Evolutionary conservation across 1,139 yeast genomes (phyloP), one percentile per base, ranked within the genome.

Genomic region (Saccharomyces hybrid): DNA sequence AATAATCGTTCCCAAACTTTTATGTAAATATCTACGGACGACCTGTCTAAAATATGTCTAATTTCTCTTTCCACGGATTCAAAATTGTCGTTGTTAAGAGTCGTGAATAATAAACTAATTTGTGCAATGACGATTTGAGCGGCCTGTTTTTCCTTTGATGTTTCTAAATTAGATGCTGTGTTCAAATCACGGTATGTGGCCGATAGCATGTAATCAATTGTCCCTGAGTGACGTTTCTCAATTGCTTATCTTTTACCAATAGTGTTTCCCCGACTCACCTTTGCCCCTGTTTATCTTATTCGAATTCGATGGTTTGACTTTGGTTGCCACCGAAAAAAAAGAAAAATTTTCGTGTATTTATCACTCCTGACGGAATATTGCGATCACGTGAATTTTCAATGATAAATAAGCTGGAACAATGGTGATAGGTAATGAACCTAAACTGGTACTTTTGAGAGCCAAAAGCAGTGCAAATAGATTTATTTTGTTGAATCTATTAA

Each of bases 1-100:
- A 67, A 47, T 44, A 66, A 55, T 53, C 57, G 63, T 44, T 57
- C 58, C 70, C 68, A 66, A 57, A 61, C 64, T 49, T 57, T 60
- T 47, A 63, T 52, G 52, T 63, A 58, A 20, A 61, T 60, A 32
- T 52, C 32, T 23, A 50, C 50, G 16, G 61, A 52, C 5, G 70
- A 64, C 47, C 59, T 61, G 42, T 62, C 61, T 49, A 64, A 50
- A 23, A 66, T 48, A 50, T 53, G 57, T 42, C 56, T 49, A 41
- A 67, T 63, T 47, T 61, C 60, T 27, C 52, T 55, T 50, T 62
- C 60, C 31, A 57, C 50, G n/a, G 54, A 53, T 23, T 41, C 48
- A 51, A 58, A 65, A 52, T 62, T 65, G 14, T 56, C 54, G 28
- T 58, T 55, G 34, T 59, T 56, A 28, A 65, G 52, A 30, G 61